phyloP scores from a whole-genome alignment of 1,284 basidiomycete species.

The Apiotrichum veenhuisii region DNA sequence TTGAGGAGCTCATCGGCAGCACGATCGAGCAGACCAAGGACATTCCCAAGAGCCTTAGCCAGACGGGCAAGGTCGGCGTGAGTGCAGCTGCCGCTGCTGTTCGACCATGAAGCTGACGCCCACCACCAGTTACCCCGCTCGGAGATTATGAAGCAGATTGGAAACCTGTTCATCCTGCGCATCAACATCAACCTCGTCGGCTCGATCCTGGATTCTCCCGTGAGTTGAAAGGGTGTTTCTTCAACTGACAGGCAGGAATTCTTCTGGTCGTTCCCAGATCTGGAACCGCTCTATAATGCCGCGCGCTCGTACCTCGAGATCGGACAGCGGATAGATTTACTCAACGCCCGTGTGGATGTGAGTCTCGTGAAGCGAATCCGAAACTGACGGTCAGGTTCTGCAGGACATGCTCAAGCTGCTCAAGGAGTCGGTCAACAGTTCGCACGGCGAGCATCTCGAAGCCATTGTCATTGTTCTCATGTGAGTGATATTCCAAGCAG shows the following conservation, averaged over 20 bases:
- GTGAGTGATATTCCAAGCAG: conserved; percentile 55
- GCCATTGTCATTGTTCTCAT: conserved; percentile 92
- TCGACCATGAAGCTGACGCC: not conserved
- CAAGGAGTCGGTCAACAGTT: conserved; percentile 83
- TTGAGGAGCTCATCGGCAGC: conserved; percentile 85
- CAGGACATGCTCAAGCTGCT: conserved; percentile 96
- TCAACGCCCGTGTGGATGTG: conserved; percentile 85
- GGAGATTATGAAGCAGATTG: conserved; percentile 97
- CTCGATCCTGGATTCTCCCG: conserved; percentile 86
- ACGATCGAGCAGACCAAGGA: conserved; percentile 97
- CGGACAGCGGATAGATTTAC: conserved; percentile 83
- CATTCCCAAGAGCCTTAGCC: conserved; percentile 87
- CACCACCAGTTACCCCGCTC: conserved; percentile 50
- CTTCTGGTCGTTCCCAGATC: conserved; percentile 79
- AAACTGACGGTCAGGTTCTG: conserved; percentile 60
- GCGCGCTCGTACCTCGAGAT: conserved; percentile 91
- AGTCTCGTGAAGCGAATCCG: conserved; percentile 5
- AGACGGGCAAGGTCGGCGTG: conserved; percentile 90
- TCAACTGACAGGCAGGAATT: conserved; percentile 61
- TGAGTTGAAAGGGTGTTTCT: not conserved
- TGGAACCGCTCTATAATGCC: conserved; percentile 92
- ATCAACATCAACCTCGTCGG: conserved; percentile 96
- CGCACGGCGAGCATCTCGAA: conserved; percentile 89
- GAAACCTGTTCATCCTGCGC: conserved; percentile 85
- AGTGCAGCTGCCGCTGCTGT: conserved; percentile 30